Evolutionary conservation across 1,284 basidiomycete species (phyloP), one percentile per base, ranked within the genome.

Genomic region (Cryptococcus maquisensis): DNA sequence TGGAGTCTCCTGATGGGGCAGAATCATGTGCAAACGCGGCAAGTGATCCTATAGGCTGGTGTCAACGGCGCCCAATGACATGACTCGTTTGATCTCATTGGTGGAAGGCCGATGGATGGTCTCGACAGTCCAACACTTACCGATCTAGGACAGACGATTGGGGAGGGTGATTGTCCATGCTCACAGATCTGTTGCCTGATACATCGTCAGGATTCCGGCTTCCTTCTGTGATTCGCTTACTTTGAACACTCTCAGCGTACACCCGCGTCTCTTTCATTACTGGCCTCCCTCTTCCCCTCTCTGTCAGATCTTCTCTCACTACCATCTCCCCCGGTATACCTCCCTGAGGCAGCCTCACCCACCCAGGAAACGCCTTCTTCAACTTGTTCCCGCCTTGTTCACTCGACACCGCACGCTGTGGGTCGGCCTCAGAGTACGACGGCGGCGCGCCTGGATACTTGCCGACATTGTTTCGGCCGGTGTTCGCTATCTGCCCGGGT

Each of bases 41-140:
- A 54, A 35, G 47, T 54, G 21, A 54, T 43, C 52, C 52, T 54
- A 37, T 44, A n/a, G 7, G 24, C 8, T 6, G 18, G 23, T 7
- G 28, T 32, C 28, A 32, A 32, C 28, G 28, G 28, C 28, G 28
- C 15, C 32, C 20, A 47, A 35, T 47, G 21, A 23, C 20, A 24
- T 44, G 15, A 26, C 15, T 12, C 15, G 24, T 24, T 44, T 44
- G 4, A 1, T 26, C 20, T 26, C 43, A 23, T 44, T 24, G 18
- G 7, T 44, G 20, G 18, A 24, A 8, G 23, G 18, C 23, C 23
- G 16, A 44, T 16, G 43, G 8, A 40, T 6, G 39, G 13, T 40
- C n/a, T 32, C 28, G 28, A 32, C 6, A 32, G 28, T 32, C 28
- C 28, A 10, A 6, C 28, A 32, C 28, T 32, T 10, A 32, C 28